These are phyloP conservation scores for Colletotrichum sp. DNA, from an alignment of 2,329 filamentous ascomycete species.

Conservation along the genomic window DNA sequence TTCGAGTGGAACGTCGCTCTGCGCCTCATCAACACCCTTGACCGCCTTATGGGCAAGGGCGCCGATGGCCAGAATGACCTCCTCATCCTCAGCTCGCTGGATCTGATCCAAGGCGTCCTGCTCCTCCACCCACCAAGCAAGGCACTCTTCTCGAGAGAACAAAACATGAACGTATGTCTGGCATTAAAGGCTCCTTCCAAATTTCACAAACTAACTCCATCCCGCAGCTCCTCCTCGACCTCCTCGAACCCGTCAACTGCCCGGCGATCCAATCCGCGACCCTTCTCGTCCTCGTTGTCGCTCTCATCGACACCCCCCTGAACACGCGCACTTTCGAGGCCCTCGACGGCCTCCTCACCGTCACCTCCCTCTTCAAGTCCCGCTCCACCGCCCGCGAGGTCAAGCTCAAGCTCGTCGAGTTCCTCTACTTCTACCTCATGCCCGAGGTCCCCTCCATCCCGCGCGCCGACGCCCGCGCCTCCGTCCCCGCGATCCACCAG, in stretches of 20 bases:
- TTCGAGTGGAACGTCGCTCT: constrained; percentile 98
- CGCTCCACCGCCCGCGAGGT: constrained; percentile 85
- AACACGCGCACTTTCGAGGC: constrained; percentile 93
- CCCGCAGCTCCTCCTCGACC: constrained; percentile 80
- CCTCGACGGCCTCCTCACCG: constrained; percentile 88
- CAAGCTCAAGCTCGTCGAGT: constrained; percentile 95
- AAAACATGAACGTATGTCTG: constrained; percentile 84
- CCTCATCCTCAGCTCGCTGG: constrained; percentile 85
- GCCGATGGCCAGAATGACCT: constrained; percentile 85
- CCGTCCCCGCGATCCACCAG: constrained; percentile 60
- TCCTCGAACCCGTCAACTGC: constrained; percentile 91
- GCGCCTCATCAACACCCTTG: constrained; percentile 83
- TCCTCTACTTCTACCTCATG: constrained; percentile 98
- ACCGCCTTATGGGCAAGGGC: constrained; percentile 83
- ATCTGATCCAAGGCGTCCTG: constrained; percentile 86
- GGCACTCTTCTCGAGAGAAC: constrained; percentile 83
- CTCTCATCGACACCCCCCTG: constrained; percentile 81
- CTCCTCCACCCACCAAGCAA: constrained; percentile 91
- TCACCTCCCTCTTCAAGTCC: constrained; percentile 92
- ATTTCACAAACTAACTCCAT: neutral
- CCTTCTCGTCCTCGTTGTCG: constrained; percentile 87
- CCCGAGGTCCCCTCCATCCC: constrained; percentile 75
- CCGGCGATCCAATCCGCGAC: constrained; percentile 91
- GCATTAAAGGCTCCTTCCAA: too few relatives aligned
- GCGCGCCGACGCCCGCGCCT: constrained; percentile 48